These are phyloP conservation scores for Phytopythium boreale DNA, from an alignment of 352 stramenopile species.

Conservation along the genomic window DNA sequence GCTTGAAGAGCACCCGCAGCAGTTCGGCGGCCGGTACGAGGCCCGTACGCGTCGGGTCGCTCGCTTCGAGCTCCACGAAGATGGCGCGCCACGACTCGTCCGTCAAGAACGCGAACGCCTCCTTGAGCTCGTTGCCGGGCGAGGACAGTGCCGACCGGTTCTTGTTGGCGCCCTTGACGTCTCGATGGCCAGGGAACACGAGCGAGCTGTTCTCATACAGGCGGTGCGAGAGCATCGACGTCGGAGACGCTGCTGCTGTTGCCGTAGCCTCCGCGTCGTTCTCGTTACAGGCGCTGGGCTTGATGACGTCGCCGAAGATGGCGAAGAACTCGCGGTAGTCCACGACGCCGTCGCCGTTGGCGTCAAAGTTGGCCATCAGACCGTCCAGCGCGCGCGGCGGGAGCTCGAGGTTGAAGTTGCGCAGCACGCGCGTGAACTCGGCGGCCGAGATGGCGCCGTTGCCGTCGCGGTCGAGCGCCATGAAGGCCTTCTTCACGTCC, in stretches of 20 bases:
- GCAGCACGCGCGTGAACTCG: slow-evolving; percentile 51
- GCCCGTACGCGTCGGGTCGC: slow-evolving; percentile 53
- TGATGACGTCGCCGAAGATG: slow-evolving; percentile 51
- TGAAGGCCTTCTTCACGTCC: slow-evolving; percentile 50
- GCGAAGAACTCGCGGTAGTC: slow-evolving; percentile 67
- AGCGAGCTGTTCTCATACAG: slow-evolving; percentile 65
- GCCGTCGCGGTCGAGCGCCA: slow-evolving; percentile 35
- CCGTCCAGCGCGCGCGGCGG: slow-evolving; percentile 33
- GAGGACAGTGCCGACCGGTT: slow-evolving; percentile 54
- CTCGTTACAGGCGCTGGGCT: slow-evolving; percentile 17
- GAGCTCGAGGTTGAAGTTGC: slow-evolving; percentile 43
- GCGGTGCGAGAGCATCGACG: slow-evolving; percentile 19
- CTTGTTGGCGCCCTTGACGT: slow-evolving; percentile 59
- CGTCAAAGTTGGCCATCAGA: slow-evolving; percentile 33
- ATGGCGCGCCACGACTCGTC: slow-evolving; percentile 63
- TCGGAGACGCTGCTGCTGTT: background rate
- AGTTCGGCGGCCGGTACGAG: slow-evolving; percentile 60
- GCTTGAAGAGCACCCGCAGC: slow-evolving; percentile 58
- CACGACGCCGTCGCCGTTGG: slow-evolving; percentile 35
- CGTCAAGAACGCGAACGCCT: slow-evolving; percentile 54
- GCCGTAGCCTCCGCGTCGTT: background rate
- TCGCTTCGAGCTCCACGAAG: slow-evolving; percentile 61
- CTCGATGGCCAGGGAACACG: slow-evolving; percentile 40
- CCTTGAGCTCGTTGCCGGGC: slow-evolving; percentile 67
- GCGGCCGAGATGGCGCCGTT: slow-evolving; percentile 36